Evolutionary conservation across 306 rosid species (phyloP), one percentile per base, ranked within the genome.

Genomic region (Cucumis melo): DNA sequence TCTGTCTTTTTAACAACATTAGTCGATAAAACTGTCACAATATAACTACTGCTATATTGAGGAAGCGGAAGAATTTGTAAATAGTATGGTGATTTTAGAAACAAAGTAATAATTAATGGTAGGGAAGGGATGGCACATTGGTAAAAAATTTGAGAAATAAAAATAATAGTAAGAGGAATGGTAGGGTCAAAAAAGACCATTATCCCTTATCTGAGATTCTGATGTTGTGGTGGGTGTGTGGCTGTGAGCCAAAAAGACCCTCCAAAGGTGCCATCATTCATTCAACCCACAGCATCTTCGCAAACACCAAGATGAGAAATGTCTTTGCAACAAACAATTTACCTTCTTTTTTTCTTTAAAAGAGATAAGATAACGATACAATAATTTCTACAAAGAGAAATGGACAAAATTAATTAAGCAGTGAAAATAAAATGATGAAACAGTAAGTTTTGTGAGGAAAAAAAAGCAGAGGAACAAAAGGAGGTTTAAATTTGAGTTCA

Each of bases 141-240:
- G 41, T 38, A 5, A 38, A 38, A 38, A 38, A 32, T 2, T 32
- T 5, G 41, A 38, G 41, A 7, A 38, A 38, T 38, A 38, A 5
- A 38, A 5, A 38, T 38, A 38, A 38, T 38, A 74, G 70, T 9
- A 10, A 9, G 10, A 42, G 48, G 48, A 42, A 42, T 42, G 74
- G 23, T 75, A 19, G 55, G 82, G 96, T 91, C 91, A 87, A 91
- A 84, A 84, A 87, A 82, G 84, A 78, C 77, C 88, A 87, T 86
- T 88, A 86, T 84, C 78, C 89, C 86, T 85, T 81, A 83, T 89
- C 85, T 89, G 82, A 91, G 97, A 94, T 91, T 94, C 95, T 89
- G 86, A 85, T 90, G 83, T 10, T 87, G 95, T 90, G 95, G 91
- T 85, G 89, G 44, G 86, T 85, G 84, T 81, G 88, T 79, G 89